Base-by-base conservation (phyloP, 306 rosid species). In the Quercus ilex region DNA sequence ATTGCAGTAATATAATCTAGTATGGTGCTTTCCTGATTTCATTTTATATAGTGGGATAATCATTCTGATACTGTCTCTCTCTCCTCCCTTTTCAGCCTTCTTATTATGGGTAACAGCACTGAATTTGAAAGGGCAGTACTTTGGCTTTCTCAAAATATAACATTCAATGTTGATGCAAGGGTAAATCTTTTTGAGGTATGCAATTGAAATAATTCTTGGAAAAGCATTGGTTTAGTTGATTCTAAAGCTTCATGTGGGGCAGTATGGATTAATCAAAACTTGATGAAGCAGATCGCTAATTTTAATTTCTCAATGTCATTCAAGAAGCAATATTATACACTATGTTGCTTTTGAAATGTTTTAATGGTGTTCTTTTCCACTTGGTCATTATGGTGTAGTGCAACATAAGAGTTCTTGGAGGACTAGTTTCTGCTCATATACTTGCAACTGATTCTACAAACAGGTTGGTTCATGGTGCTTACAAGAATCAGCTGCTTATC, bases 391-490 rank as follows among this genome's bases (percentile, higher is more conserved):
- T 77, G 74, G 30, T 85, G 91, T 89, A 92, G 99, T 90, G 99
- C 92, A 95, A 95, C 90, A 95, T 95, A 83, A 89, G 98, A 90
- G 97, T 91, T 53, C 99, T 95, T 82, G 99, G 99, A 73, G 99
- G 99, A 79, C 98, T 95, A 78, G 90, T 95, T 71, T 95, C 98
- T 80, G 96, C 98, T 83, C 99, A 95, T 84, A 83, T 95, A 71
- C 97, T 92, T 80, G 98, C 98, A 20, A 89, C 98, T 80, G 98
- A 92, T 92, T 87, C 96, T 81, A 81, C 92, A 62, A 85, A 85
- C 81, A 84, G 92, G 82, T 73, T 90, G 82, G 79, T 87, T 79
- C 83, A 77, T 78, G 94, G 90, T 73, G 70, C 83, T 74, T 95
- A 95, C 85, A 85, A 87, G 30, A 91, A 91, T 79, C 89, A 91